Evolutionary conservation across 352 stramenopile genomes (phyloP).

Genomic region (Phytophthora brassicae): DNA sequence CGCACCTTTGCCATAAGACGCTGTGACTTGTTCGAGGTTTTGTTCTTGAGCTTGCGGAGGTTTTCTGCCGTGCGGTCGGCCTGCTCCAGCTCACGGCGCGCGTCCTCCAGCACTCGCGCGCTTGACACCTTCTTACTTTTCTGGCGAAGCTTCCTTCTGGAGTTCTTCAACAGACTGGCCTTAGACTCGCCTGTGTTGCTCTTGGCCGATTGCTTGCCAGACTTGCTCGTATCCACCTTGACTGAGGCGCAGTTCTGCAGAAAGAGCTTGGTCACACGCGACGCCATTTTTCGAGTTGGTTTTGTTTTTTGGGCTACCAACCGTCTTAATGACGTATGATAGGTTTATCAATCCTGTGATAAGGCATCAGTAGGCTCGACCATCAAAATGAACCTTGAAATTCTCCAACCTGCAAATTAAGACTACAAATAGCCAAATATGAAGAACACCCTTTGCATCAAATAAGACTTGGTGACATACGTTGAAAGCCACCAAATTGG

Average conservation of each 20-base stretch:
- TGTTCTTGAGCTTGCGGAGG: constrained; percentile 63
- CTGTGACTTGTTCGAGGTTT: constrained; percentile 56
- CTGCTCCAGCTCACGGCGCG: constrained; percentile 50
- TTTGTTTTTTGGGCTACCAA: constrained; percentile 14
- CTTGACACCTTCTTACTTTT: constrained; percentile 33
- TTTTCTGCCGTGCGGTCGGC: constrained; percentile 57
- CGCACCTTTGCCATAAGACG: constrained; percentile 67
- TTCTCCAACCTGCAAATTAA: too few relatives aligned
- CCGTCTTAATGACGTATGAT: constrained; percentile 15
- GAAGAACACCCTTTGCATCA: not conserved
- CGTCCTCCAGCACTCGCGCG: constrained; percentile 57
- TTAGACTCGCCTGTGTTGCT: not conserved
- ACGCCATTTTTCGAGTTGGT: constrained; percentile 46
- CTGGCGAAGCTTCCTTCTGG: constrained; percentile 27
- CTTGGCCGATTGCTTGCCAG: constrained; percentile 15
- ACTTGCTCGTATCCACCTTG: constrained; percentile 21
- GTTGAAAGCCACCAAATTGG: constrained; percentile 27
- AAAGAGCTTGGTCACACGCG: constrained; percentile 75
- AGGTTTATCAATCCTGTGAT: not conserved
- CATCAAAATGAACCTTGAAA: too few relatives aligned
- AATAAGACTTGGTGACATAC: constrained; percentile 10
- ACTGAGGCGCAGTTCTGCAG: constrained; percentile 51
- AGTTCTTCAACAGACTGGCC: constrained; percentile 21
- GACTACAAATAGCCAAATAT: too few relatives aligned
- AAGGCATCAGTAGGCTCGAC: too few relatives aligned